Base-by-base conservation (phyloP, 2,329 filamentous ascomycete genomes). In the Pseudocercospora crystallina region DNA sequence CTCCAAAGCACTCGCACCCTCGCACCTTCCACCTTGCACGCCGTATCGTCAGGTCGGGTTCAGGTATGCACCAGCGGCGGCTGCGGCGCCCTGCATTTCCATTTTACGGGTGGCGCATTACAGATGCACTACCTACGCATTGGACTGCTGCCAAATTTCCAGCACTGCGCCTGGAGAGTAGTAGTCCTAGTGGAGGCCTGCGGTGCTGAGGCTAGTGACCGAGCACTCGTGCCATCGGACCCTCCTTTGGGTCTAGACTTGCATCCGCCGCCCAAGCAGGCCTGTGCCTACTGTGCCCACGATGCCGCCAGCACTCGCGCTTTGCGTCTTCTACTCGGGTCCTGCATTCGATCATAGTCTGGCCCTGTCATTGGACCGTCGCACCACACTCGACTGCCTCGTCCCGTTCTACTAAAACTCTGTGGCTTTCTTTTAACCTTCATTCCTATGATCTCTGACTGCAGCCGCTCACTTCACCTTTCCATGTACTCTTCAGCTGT, bases 31-130 rank as follows among this genome's bases (percentile, higher is more conserved):
- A 30, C 31, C 31, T 8, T 37, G 34, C 35, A 35, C 41, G 46
- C 46, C 20, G 20, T 26, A 42, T 42, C 36, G 36, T 34, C 15
- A 14, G 14, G 35, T 15, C 35, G 13, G 42, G 40, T 13, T 32
- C 41, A 46, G 49, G 37, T 46, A 33, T 37, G 42, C 37, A 44
- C 26, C 41, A 44, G 38, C 40, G 50, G 45, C 46, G 49, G 51
- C 40, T 43, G 40, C 17, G 30, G 38, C 47, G 47, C 47, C 42
- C 32, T 49, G 51, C 51, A 45, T 38, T 20, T 37, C 38, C 51
- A 45, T 38, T 20, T 37, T 33, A 26, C 26, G n/a, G 35, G 41
- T 49, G 50, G 41, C 50, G 45, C 41, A 30, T 38, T 31, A 26
- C 10, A 26, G 30, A 10, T 37, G 20, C 29, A 43, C 15, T 17